phyloP scores from a whole-genome alignment of 169 alveolate genomes.

The Cryptosporidium andersoni region DNA sequence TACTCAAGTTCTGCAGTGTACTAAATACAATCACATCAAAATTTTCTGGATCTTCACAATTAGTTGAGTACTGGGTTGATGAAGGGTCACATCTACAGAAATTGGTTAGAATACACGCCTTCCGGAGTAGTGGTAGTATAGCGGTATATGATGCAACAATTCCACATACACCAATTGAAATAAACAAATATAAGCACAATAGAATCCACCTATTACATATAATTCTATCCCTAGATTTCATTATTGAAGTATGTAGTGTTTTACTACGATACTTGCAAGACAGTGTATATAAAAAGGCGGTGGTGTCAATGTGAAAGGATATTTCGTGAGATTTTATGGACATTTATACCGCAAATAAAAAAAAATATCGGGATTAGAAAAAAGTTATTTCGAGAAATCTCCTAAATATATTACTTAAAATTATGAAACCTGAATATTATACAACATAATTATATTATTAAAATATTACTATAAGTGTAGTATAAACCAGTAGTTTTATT shows the following conservation, averaged over 20 bases:
- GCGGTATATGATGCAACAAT: slow-evolving; percentile 67
- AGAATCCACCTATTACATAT: slow-evolving; percentile 67
- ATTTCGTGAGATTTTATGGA: background rate
- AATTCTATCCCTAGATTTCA: background rate
- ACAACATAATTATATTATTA: no score
- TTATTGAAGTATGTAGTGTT: no score
- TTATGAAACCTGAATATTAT: no score
- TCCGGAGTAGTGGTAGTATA: slow-evolving; percentile 55
- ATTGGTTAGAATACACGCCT: slow-evolving; percentile 42
- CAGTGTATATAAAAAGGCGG: no score
- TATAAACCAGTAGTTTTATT: no score
- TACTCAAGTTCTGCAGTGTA: slow-evolving; percentile 13
- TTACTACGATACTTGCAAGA: no score
- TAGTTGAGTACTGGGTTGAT: slow-evolving; percentile 21
- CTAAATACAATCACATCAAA: slow-evolving; percentile 25
- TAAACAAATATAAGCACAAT: slow-evolving; percentile 27
- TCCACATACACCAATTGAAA: slow-evolving; percentile 67
- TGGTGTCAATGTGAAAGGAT: slow-evolving; percentile 4
- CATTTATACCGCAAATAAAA: background rate
- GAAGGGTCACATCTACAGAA: slow-evolving; percentile 67
- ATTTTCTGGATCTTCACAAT: slow-evolving; percentile 34
- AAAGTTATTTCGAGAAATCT: no score
- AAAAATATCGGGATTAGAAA: background rate
- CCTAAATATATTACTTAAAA: no score
- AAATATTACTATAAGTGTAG: no score